Base-by-base conservation (phyloP, 2,329 filamentous ascomycete genomes). In the Venturia effusa region DNA sequence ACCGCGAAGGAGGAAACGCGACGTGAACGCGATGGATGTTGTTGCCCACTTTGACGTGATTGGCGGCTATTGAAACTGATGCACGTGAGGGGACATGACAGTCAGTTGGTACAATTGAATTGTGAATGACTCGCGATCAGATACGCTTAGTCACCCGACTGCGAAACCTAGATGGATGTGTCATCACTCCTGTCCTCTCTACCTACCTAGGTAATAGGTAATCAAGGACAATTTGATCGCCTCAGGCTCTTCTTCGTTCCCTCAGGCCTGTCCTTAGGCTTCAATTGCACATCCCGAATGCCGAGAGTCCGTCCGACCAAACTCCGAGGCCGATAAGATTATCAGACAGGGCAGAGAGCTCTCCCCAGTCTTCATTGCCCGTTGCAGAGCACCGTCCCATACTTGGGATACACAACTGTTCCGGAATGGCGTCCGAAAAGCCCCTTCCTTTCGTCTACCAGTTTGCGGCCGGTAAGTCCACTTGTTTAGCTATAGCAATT, bases 401-500 rank as follows among this genome's bases (percentile, higher is more conserved):
- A n/a, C 11, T 59, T 37, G 55, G 22, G 37, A 13, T 24, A 27
- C 30, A 19, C 32, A 4, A 1, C 2, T 2, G 11, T 13, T 61
- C 40, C 59, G 27, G 11, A 41, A 81, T 81, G 79, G 74, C 79
- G 66, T 71, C 77, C 68, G 77, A 87, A 69, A 88, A 91, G 79
- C 90, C 92, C 65, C 85, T 97, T 70, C 91, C 91, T 66, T 97
- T 97, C 79, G 77, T 86, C 70, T 97, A 97, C 86, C 92, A 96
- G 81, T 96, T 97, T 82, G 89, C 87, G 76, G 92, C 93, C 74
- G 92, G 92, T 87, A 74, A 74, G 84, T 80, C 57, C 62, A 40
- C 1, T n/a, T 57, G 51, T 57, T 30, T 57, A n/a, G 7, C 1
- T 34, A 30, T 30, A 69, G 69, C 65, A 67, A 67, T 67, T 66